phyloP scores from a whole-genome alignment of 257 asterid species.

The Lycium ferocissimum region DNA sequence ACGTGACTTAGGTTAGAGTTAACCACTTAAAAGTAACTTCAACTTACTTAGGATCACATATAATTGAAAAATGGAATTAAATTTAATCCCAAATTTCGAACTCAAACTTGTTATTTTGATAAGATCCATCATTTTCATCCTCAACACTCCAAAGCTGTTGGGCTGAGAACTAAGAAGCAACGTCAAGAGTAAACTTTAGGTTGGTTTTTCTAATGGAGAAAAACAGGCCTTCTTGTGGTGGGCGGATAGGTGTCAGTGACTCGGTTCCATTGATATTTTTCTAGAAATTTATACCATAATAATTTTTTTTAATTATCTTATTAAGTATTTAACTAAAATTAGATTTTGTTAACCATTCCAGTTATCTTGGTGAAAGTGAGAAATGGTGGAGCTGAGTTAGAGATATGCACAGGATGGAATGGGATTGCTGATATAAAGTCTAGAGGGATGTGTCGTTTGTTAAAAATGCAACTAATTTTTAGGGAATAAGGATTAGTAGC shows the following conservation, averaged over 20 bases:
- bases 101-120: no score
- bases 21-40: no score
- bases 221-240: neutral
- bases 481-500: slow-evolving; percentile 51
- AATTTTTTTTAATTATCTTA: neutral
- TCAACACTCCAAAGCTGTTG: neutral
- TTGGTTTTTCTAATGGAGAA: slow-evolving; percentile 26
- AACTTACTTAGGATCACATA: no score
- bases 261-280: neutral
- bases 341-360: neutral
- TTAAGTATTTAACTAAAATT: neutral
- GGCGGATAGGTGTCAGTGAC: slow-evolving; percentile 9
- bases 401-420: slow-evolving; percentile 30
- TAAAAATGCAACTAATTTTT: slow-evolving; percentile 45
- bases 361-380: neutral
- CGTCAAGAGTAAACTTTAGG: neutral
- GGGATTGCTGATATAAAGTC: slow-evolving; percentile 58
- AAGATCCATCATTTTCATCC: no score
- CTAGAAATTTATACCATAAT: neutral
- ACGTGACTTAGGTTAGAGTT: no score
- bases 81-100: no score
- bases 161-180: slow-evolving; percentile 3
- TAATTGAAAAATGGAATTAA: no score
- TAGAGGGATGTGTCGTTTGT: slow-evolving; percentile 33
- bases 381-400: neutral